These are phyloP conservation scores for Xylaria grammica DNA, from an alignment of 495 filamentous ascomycete genomes.

Conservation along the genomic window DNA sequence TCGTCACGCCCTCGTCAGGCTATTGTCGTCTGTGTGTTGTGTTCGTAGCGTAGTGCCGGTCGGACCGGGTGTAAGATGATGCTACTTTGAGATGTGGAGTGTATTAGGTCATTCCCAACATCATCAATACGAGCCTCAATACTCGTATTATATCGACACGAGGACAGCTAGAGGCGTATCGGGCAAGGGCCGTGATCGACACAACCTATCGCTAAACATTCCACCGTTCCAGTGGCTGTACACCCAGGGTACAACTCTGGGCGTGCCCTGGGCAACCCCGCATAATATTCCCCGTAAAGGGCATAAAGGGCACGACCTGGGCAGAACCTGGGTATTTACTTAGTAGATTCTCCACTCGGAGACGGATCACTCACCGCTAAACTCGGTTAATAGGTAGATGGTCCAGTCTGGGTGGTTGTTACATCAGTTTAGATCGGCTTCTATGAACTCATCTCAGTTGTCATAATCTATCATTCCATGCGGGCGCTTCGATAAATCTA, in stretches of 20 bases:
- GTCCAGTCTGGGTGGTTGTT: too few relatives aligned
- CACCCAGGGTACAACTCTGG: background rate
- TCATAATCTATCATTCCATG: too few relatives aligned
- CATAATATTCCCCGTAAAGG: background rate
- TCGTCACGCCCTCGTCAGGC: background rate
- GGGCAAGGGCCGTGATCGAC: background rate
- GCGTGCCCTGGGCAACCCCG: constrained; percentile 1
- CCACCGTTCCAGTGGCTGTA: background rate
- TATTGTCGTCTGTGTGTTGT: constrained; percentile 6
- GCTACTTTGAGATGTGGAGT: constrained; percentile 8
- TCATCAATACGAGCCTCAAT: constrained; percentile 34
- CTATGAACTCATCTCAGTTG: too few relatives aligned
- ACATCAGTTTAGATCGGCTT: too few relatives aligned
- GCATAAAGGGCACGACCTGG: constrained; percentile 8
- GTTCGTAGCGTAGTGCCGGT: constrained; percentile 8
- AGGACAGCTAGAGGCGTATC: constrained; percentile 27
- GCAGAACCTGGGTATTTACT: too few relatives aligned
- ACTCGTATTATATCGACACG: constrained; percentile 34
- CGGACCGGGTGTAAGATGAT: background rate
- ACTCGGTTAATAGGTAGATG: too few relatives aligned
- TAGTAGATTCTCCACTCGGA: constrained; percentile 3
- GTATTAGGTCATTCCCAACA: constrained; percentile 14
- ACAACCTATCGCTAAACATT: background rate
- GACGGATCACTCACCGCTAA: constrained; percentile 9
- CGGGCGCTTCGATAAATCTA: too few relatives aligned